Evolutionary conservation across 495 filamentous ascomycete genomes (phyloP).

Genomic region (Beverwykella pulmonaria): DNA sequence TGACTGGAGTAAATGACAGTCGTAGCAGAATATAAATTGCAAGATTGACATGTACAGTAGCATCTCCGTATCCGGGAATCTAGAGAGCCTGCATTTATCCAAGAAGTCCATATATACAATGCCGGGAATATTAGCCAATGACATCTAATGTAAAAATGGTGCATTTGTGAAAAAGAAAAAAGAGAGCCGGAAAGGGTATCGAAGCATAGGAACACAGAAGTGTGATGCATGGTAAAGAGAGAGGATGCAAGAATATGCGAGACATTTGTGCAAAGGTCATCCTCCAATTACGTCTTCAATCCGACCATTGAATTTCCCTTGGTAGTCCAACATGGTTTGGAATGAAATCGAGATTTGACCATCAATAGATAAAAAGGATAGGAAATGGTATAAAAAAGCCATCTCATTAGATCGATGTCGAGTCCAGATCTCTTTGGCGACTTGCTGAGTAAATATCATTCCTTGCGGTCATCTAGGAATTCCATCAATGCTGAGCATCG

Average conservation of each 20-base stretch:
- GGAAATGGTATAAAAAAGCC: too few relatives aligned
- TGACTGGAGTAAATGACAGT: conserved; percentile 17
- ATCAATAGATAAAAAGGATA: too few relatives aligned
- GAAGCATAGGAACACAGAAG: not conserved
- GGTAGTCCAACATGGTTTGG: too few relatives aligned
- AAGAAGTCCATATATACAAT: not conserved
- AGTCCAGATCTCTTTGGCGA: too few relatives aligned
- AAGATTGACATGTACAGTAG: not conserved
- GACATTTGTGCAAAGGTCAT: too few relatives aligned
- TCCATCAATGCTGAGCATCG: too few relatives aligned
- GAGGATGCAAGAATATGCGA: too few relatives aligned
- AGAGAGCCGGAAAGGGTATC: not conserved
- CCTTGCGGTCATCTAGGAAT: too few relatives aligned
- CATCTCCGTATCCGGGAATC: conserved; percentile 3
- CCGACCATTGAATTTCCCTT: not conserved
- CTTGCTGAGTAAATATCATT: too few relatives aligned
- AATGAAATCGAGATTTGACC: too few relatives aligned
- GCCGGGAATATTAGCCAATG: not conserved
- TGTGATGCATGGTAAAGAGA: too few relatives aligned
- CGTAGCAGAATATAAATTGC: conserved; percentile 7
- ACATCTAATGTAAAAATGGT: not conserved
- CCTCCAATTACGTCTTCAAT: not conserved
- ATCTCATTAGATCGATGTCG: too few relatives aligned
- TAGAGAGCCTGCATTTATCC: conserved; percentile 19
- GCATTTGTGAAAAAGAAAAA: not conserved